A percentile compares a stretch with the other conserved stretches of the same genome.
These are phyloP conservation scores for Leptographium wingfieldii DNA, from an alignment of 2,329 filamentous ascomycete species.

Conservation along the genomic window DNA sequence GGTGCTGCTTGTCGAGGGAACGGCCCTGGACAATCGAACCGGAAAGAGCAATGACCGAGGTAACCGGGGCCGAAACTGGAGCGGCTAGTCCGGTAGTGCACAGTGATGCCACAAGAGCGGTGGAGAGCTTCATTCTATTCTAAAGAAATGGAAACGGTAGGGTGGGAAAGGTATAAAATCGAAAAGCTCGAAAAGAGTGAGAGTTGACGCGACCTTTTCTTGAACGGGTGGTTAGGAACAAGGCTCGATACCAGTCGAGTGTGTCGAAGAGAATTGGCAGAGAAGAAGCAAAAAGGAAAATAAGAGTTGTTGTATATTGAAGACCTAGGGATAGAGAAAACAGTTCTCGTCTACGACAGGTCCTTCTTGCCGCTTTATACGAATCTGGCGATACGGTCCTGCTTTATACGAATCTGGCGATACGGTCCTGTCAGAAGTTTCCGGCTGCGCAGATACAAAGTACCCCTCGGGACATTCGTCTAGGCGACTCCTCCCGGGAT, in stretches of 20 bases:
- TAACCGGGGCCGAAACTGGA: background rate
- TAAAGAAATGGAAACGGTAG: background rate
- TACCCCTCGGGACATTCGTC: background rate
- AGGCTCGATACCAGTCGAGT: background rate
- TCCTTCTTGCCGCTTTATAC: background rate
- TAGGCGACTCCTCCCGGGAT: background rate
- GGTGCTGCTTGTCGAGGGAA: background rate
- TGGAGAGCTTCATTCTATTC: background rate
- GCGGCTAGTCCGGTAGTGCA: background rate
- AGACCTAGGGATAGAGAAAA: background rate
- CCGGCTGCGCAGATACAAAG: background rate
- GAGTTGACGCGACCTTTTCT: background rate
- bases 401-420: background rate
- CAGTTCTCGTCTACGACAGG: background rate
- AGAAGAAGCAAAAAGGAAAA: background rate
- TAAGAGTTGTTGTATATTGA: background rate
- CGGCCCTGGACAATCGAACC: background rate
- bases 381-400: background rate
- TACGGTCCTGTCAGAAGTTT: background rate
- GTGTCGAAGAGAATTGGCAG: background rate
- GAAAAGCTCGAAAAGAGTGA: background rate
- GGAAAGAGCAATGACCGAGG: background rate
- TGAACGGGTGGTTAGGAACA: background rate
- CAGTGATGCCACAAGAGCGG: background rate
- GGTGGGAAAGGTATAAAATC: background rate